Evolutionary conservation across 345 rosid species (phyloP).

Genomic region (Mangifera indica): DNA sequence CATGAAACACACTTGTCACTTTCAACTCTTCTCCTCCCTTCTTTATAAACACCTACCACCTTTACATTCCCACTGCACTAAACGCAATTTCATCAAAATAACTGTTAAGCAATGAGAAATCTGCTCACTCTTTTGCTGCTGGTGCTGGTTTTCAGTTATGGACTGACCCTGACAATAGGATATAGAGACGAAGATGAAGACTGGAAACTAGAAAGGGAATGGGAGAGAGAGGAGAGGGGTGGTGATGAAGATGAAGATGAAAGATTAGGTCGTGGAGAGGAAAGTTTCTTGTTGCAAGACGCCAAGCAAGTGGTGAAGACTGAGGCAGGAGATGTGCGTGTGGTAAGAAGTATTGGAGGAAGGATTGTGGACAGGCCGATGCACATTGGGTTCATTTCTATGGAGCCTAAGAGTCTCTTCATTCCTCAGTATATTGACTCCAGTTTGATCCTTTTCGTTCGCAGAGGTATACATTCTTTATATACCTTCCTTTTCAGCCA

Average conservation of each 20-base stretch:
- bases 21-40: not conserved
- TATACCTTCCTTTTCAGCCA: not conserved
- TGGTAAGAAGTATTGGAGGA: conserved; percentile 45
- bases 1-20: conserved; percentile 34
- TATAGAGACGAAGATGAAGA: conserved; percentile 21
- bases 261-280: conserved; percentile 16
- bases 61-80: not conserved
- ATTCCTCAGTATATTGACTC: conserved; percentile 86
- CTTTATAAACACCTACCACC: conserved; percentile 24
- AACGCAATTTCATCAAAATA: not conserved
- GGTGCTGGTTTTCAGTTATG: conserved; percentile 37
- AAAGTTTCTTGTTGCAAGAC: conserved; percentile 54
- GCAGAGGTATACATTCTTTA: conserved; percentile 39
- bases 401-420: conserved; percentile 80
- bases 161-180: conserved; percentile 27
- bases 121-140: conserved; percentile 28
- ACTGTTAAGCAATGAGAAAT: conserved; percentile 23
- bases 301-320: conserved; percentile 58
- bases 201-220: conserved; percentile 2
- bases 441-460: conserved; percentile 64
- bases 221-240: not conserved
- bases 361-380: conserved; percentile 49
- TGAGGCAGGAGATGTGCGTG: conserved; percentile 75
- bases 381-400: conserved; percentile 79
- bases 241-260: conserved; percentile 9